A percentile compares a stretch with the other conserved stretches of the same genome.
Evolutionary conservation across 2,329 filamentous ascomycete species (phyloP).

Genomic region (Albifimbria verrucaria): DNA sequence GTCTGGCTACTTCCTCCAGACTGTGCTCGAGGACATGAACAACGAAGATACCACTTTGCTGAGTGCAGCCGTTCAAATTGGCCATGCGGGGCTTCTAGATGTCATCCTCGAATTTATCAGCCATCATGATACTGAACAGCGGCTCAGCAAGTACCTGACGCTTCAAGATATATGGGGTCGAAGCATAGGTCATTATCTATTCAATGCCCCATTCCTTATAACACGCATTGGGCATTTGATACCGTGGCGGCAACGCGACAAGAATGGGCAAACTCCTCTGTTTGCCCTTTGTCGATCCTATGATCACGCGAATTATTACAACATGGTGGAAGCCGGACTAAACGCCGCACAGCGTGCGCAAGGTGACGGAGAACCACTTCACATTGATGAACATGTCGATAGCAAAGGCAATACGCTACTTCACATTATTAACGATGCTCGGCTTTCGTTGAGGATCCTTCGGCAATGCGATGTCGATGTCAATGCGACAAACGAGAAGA

Average conservation of each 20-base stretch:
- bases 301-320: constrained; percentile 80
- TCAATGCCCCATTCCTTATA: constrained; percentile 83
- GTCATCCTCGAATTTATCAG: constrained; percentile 71
- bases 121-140: constrained; percentile 48
- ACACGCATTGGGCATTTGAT: constrained; percentile 70
- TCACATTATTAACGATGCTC: constrained; percentile 89
- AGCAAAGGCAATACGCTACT: constrained; percentile 88
- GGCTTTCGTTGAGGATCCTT: constrained; percentile 71
- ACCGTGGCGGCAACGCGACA: constrained; percentile 88
- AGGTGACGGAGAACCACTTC: constrained; percentile 73
- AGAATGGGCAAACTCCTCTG: constrained; percentile 95
- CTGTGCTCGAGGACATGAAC: constrained; percentile 79
- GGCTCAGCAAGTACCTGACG: constrained; percentile 65
- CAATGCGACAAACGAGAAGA: constrained; percentile 92
- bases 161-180: constrained; percentile 81
- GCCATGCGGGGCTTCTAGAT: constrained; percentile 70
- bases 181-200: constrained; percentile 92
- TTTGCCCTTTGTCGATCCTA: constrained; percentile 95
- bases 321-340: constrained; percentile 83
- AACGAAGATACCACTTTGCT: constrained; percentile 87
- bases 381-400: constrained; percentile 91
- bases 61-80: constrained; percentile 85
- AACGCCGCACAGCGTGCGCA: constrained; percentile 71
- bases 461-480: constrained; percentile 89
- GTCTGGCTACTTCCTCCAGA: constrained; percentile 69